These are phyloP conservation scores for Mimosa pudica DNA, from an alignment of 306 rosid species.

Conservation along the genomic window DNA sequence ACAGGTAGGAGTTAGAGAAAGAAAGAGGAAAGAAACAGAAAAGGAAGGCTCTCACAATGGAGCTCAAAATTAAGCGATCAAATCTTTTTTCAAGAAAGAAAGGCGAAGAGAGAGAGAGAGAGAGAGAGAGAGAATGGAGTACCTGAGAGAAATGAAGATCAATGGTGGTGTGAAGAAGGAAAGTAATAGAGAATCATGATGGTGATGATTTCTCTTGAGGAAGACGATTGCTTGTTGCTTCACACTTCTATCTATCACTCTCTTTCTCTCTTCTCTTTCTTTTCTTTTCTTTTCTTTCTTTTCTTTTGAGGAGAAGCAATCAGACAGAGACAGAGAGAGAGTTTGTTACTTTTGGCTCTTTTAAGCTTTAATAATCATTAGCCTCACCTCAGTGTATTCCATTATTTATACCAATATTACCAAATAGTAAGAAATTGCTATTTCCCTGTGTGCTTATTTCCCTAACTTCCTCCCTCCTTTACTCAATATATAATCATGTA, in stretches of 20 bases:
- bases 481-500: too few species aligned
- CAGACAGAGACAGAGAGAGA: slow-evolving; percentile 31
- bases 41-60: slow-evolving; percentile 23
- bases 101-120: background rate
- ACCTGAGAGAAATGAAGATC: slow-evolving; percentile 37
- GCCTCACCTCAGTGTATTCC: background rate
- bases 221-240: background rate
- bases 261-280: background rate
- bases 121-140: slow-evolving; percentile 10
- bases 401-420: background rate
- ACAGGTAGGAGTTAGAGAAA: background rate
- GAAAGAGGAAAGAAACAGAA: background rate
- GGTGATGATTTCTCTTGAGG: too few species aligned
- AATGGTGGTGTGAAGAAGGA: slow-evolving; percentile 32
- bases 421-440: slow-evolving; percentile 28
- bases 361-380: slow-evolving; percentile 20
- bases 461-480: background rate
- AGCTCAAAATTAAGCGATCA: slow-evolving; percentile 27
- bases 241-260: slow-evolving; percentile 15
- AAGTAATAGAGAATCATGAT: slow-evolving; percentile 31
- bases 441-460: slow-evolving; percentile 14
- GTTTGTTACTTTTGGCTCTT: slow-evolving; percentile 25
- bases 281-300: background rate
- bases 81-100: background rate
- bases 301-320: slow-evolving; percentile 1